phyloP scores from a whole-genome alignment of 2,329 filamentous ascomycete species.

The Lachnellula arida region DNA sequence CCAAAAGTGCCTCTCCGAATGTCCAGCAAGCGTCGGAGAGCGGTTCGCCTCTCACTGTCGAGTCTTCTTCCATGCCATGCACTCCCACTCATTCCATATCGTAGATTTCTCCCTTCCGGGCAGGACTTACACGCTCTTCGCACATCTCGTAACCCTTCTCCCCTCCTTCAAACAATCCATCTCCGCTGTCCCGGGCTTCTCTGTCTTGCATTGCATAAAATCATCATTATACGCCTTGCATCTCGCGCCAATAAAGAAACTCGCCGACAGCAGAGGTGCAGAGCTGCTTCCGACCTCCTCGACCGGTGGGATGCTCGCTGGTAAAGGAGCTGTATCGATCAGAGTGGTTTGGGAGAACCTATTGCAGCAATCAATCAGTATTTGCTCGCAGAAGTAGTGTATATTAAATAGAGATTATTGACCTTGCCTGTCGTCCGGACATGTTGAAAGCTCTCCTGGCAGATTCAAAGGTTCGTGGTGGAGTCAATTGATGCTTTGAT shows the following conservation, averaged over 20 bases:
- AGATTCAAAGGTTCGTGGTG: conserved; percentile 17
- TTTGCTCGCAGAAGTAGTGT: not conserved
- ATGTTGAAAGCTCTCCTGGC: conserved; percentile 23
- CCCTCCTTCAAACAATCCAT: conserved; percentile 95
- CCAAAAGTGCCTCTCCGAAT: not conserved
- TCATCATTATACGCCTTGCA: conserved; percentile 97
- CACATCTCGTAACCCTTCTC: conserved; percentile 92
- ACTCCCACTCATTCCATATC: not conserved
- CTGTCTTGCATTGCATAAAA: conserved; percentile 99
- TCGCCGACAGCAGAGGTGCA: conserved; percentile 83
- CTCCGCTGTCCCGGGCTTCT: conserved; percentile 86
- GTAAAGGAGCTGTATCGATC: conserved; percentile 93
- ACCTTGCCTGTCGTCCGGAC: conserved; percentile 29
- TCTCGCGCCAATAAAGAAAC: conserved; percentile 94
- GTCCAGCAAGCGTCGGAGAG: not conserved
- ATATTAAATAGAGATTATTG: not conserved
- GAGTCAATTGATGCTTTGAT: conserved; percentile 33
- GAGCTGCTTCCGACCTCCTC: conserved; percentile 91
- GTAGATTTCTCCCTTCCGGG: not conserved
- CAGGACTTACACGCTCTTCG: conserved; percentile 80
- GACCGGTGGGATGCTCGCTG: conserved; percentile 85
- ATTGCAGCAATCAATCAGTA: conserved; percentile 32
- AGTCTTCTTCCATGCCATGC: not conserved
- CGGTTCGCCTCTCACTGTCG: not conserved
- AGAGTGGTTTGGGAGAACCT: conserved; percentile 95